These are phyloP conservation scores for Cladosporium halotolerans DNA, from an alignment of 2,329 filamentous ascomycete genomes.

Conservation along the genomic window DNA sequence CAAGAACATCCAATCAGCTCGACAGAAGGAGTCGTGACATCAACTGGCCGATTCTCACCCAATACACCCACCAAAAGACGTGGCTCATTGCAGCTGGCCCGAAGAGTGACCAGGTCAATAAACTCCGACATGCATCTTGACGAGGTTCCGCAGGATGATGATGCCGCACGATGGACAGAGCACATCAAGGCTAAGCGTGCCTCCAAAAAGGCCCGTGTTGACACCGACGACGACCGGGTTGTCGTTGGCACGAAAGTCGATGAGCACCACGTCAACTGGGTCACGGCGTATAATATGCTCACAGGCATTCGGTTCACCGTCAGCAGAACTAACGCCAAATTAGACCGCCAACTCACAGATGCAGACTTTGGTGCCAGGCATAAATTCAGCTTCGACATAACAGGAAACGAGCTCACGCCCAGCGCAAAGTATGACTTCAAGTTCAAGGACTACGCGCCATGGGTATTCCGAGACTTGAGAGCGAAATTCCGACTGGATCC, in stretches of 20 bases:
- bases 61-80: conserved; percentile 59
- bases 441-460: conserved; percentile 99
- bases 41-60: conserved; percentile 78
- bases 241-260: conserved; percentile 96
- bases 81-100: conserved; percentile 74
- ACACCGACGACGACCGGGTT: conserved; percentile 86
- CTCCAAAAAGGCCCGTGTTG: conserved; percentile 73
- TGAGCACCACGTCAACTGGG: conserved; percentile 94
- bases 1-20: conserved; percentile 34
- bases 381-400: conserved; percentile 98
- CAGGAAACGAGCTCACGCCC: conserved; percentile 92
- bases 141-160: conserved; percentile 75
- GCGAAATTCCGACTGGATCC: conserved; percentile 85
- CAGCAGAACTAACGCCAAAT: conserved; percentile 91
- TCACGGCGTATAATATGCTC: conserved; percentile 98
- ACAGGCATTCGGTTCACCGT: conserved; percentile 97
- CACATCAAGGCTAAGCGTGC: conserved; percentile 86
- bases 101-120: conserved; percentile 76
- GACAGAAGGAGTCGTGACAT: conserved; percentile 55
- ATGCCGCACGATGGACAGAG: conserved; percentile 87
- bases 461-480: conserved; percentile 93
- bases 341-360: conserved; percentile 82
- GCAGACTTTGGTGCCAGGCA: conserved; percentile 90
- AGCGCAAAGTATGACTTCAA: conserved; percentile 99
- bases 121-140: conserved; percentile 71